Conservation (phyloP, 345 rosid genomes). For the Rhodamnia argentea region DNA sequence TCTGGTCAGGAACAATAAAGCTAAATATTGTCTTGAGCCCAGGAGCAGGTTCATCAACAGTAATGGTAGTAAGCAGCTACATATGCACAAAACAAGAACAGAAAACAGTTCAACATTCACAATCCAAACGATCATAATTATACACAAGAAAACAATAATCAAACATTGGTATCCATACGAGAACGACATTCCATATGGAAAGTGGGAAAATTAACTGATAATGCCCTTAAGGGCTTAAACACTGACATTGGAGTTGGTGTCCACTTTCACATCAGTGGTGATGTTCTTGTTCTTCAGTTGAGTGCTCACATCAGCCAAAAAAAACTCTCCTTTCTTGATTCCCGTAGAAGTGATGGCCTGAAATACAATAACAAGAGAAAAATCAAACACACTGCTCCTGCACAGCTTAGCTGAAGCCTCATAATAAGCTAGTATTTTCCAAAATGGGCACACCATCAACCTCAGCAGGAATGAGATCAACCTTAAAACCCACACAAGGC, state of each 20-base stretch:
- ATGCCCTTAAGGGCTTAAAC: background rate
- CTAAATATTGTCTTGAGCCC: conserved; percentile 82
- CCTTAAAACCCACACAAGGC: background rate
- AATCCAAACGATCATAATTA: background rate
- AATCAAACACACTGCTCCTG: background rate
- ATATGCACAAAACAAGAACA: background rate
- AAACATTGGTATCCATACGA: background rate
- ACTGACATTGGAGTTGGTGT: conserved; percentile 66
- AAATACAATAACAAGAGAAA: background rate
- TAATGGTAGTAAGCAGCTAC: conserved; percentile 78
- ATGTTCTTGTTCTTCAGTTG: conserved; percentile 88
- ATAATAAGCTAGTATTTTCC: background rate
- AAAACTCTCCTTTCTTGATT: conserved; percentile 60
- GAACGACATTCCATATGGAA: background rate
- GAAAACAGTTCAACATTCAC: background rate
- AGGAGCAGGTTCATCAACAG: conserved; percentile 82
- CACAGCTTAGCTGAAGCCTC: background rate
- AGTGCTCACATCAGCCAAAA: conserved; percentile 73
- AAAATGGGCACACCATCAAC: background rate
- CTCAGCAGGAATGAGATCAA: background rate
- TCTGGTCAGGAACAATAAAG: conserved; percentile 84
- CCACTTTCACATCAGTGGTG: conserved; percentile 84
- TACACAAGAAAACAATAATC: background rate
- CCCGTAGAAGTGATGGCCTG: conserved; percentile 78
- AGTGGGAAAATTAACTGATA: background rate